phyloP scores from a whole-genome alignment of 352 stramenopile genomes.

The Phytophthora fragariae region DNA sequence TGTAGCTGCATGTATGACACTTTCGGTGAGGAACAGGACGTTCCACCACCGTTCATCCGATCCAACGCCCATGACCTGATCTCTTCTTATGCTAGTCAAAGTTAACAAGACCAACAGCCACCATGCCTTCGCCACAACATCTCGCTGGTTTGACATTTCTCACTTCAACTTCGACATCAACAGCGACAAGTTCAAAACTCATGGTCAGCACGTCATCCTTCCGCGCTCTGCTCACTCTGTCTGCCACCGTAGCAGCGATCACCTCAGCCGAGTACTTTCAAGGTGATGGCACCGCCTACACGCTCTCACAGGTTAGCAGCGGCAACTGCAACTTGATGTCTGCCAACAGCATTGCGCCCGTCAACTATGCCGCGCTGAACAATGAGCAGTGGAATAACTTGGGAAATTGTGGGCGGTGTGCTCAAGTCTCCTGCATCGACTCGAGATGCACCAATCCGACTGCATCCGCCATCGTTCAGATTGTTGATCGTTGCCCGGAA shows the following conservation, averaged over 20 bases:
- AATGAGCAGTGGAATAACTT: slow-evolving; percentile 51
- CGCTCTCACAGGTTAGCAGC: slow-evolving; percentile 32
- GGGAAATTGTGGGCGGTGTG: slow-evolving; percentile 53
- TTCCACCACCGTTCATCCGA: neutral
- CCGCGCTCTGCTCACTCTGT: slow-evolving; percentile 10
- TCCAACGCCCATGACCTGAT: slow-evolving; percentile 18
- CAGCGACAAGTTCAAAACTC: neutral
- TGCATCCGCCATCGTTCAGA: slow-evolving; percentile 34
- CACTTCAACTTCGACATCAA: slow-evolving; percentile 19
- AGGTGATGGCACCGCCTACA: slow-evolving; percentile 60
- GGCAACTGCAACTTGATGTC: slow-evolving; percentile 72
- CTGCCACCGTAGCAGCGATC: neutral
- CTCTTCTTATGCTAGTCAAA: slow-evolving; percentile 15
- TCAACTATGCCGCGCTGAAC: slow-evolving; percentile 65
- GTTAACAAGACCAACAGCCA: neutral
- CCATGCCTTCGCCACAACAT: neutral
- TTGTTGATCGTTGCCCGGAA: slow-evolving; percentile 51
- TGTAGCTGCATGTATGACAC: neutral
- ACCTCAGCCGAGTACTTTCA: slow-evolving; percentile 33
- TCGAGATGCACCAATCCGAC: slow-evolving; percentile 26
- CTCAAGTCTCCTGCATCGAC: slow-evolving; percentile 49
- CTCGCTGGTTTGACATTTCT: slow-evolving; percentile 1
- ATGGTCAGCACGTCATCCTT: slow-evolving; percentile 16
- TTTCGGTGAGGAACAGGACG: slow-evolving; percentile 10
- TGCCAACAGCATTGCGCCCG: slow-evolving; percentile 31